A percentile compares a stretch with the other conserved stretches of the same genome.
Evolutionary conservation across 345 rosid genomes (phyloP).

Genomic region (Mercurialis annua): DNA sequence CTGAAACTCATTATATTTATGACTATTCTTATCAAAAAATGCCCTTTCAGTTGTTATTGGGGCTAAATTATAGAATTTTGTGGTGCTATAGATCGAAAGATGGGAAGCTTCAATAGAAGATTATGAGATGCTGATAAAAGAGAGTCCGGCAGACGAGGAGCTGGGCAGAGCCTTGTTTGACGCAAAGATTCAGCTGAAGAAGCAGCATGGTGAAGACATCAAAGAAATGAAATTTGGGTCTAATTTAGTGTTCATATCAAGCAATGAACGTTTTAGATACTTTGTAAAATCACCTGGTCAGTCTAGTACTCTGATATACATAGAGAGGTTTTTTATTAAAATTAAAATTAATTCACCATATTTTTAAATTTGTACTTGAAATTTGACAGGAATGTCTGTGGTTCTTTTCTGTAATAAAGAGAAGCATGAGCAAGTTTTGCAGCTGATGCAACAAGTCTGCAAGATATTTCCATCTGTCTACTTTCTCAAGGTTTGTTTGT

Average conservation of each 20-base stretch:
- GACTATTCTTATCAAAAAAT: neutral
- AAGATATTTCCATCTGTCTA: constrained; percentile 51
- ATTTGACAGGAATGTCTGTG: constrained; percentile 44
- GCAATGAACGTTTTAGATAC: constrained; percentile 43
- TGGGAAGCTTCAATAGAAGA: constrained; percentile 73
- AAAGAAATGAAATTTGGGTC: constrained; percentile 47
- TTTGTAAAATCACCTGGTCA: constrained; percentile 45
- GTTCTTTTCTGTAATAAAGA: constrained; percentile 42
- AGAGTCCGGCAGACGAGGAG: constrained; percentile 69
- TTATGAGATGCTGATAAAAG: constrained; percentile 55
- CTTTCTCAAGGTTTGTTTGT: constrained; percentile 44
- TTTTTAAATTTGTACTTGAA: neutral
- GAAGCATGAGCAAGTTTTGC: constrained; percentile 35
- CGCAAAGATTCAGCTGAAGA: constrained; percentile 53
- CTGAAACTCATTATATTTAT: neutral
- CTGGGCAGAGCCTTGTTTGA: constrained; percentile 50
- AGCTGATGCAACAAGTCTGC: constrained; percentile 45
- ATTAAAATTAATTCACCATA: neutral
- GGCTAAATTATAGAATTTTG: too few relatives aligned
- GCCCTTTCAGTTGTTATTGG: too few relatives aligned
- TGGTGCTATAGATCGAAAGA: constrained; percentile 44
- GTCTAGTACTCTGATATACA: neutral
- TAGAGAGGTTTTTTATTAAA: neutral
- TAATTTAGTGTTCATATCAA: constrained; percentile 41
- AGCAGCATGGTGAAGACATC: constrained; percentile 42